These are phyloP conservation scores for Jaminaea rosea DNA, from an alignment of 1,284 basidiomycete species.

Conservation along the genomic window DNA sequence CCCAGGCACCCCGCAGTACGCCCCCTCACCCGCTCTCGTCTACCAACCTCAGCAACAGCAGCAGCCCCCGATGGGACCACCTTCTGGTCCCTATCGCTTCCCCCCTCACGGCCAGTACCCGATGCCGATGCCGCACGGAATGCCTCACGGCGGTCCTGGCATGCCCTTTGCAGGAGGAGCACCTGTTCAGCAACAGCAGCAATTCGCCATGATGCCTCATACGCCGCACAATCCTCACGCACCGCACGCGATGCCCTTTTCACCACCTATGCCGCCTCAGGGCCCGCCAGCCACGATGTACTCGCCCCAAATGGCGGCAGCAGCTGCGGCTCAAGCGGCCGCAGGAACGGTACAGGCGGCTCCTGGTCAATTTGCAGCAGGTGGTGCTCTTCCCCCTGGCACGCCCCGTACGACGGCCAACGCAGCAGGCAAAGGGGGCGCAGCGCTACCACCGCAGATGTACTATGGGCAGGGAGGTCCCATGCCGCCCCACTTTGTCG, in stretches of 20 bases:
- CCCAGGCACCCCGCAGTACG: not conserved
- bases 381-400: not conserved
- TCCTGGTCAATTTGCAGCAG: not conserved
- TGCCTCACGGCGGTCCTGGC: slow-evolving; percentile 5
- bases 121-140: slow-evolving; percentile 14
- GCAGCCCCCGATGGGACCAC: slow-evolving; percentile 16
- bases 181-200: not conserved
- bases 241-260: slow-evolving; percentile 35
- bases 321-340: not conserved
- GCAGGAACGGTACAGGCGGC: not conserved
- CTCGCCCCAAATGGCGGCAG: slow-evolving; percentile 30
- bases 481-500: not conserved
- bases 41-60: slow-evolving; percentile 18
- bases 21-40: not conserved
- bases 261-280: slow-evolving; percentile 29
- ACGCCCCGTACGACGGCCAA: not conserved
- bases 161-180: slow-evolving; percentile 4
- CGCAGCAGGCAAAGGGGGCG: not conserved
- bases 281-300: slow-evolving; percentile 19
- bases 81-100: slow-evolving; percentile 17
- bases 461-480: slow-evolving; percentile 6
- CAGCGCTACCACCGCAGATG: slow-evolving; percentile 1
- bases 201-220: slow-evolving; percentile 11
- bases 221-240: slow-evolving; percentile 20
- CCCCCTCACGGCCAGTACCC: slow-evolving; percentile 19